Percentiles rank a stretch among this genome's conserved stretches.
These are phyloP conservation scores for Mortierella sp. DNA, from an alignment of 371 early-diverging fungal genomes.

Conservation along the genomic window DNA sequence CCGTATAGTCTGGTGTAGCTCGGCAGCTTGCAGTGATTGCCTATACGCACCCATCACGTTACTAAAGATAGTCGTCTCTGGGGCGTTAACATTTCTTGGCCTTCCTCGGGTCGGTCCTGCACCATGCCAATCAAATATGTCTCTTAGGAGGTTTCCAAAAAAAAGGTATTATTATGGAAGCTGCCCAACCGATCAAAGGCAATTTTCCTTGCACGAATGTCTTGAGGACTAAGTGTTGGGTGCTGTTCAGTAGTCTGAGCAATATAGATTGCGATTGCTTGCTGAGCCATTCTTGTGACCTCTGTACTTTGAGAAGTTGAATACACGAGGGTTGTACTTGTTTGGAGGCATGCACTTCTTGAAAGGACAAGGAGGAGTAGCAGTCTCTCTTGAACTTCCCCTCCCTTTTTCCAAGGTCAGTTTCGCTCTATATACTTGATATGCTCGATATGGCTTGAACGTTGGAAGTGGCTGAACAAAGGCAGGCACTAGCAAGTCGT, in stretches of 20 bases:
- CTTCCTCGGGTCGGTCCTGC: not conserved
- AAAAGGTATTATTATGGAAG: not conserved
- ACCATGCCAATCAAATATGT: not conserved
- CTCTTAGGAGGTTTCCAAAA: not conserved
- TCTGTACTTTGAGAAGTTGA: not conserved
- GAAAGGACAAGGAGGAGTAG: too few relatives aligned
- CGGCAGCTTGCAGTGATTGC: not conserved
- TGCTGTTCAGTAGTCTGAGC: not conserved
- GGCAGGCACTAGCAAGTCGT: too few relatives aligned
- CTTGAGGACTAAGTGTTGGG: not conserved
- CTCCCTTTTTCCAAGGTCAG: too few relatives aligned
- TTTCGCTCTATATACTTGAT: too few relatives aligned
- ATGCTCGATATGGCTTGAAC: too few relatives aligned
- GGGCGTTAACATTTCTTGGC: not conserved
- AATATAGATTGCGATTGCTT: not conserved
- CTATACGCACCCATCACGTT: not conserved
- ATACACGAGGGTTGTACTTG: too few relatives aligned
- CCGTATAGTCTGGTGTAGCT: not conserved
- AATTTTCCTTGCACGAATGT: not conserved
- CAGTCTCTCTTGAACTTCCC: too few relatives aligned
- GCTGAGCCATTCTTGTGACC: not conserved
- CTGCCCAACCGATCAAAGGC: not conserved
- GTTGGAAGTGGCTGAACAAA: too few relatives aligned
- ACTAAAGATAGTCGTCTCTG: not conserved
- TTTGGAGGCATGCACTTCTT: too few relatives aligned